phyloP scores from a whole-genome alignment of 345 rosid species.

The Salix caprea region DNA sequence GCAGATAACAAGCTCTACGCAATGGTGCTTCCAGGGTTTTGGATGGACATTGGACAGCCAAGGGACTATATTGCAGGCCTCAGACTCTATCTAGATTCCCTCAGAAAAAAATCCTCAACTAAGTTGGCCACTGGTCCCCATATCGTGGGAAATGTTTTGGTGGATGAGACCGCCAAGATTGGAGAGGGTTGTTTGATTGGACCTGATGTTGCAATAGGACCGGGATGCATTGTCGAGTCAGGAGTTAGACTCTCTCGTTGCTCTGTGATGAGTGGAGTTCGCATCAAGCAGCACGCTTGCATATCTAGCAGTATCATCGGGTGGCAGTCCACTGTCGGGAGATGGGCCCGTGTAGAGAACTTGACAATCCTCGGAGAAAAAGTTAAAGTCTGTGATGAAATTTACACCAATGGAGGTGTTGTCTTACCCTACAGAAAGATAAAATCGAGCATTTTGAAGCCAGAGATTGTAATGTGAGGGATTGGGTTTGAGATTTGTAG shows the following conservation, averaged over 20 bases:
- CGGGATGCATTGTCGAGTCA: slow-evolving; percentile 84
- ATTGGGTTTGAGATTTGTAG: not conserved
- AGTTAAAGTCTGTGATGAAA: slow-evolving; percentile 89
- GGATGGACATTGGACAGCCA: slow-evolving; percentile 99
- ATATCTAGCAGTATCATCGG: slow-evolving; percentile 91
- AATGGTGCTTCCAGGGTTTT: slow-evolving; percentile 94
- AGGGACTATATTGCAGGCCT: slow-evolving; percentile 89
- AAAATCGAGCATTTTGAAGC: slow-evolving; percentile 93
- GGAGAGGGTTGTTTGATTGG: slow-evolving; percentile 98
- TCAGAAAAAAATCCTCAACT: slow-evolving; percentile 62
- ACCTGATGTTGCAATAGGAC: slow-evolving; percentile 94
- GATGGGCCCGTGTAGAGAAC: slow-evolving; percentile 96
- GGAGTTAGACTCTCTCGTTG: slow-evolving; percentile 96
- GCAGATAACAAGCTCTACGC: slow-evolving; percentile 69
- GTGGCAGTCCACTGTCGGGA: slow-evolving; percentile 96
- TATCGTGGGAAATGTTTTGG: slow-evolving; percentile 79
- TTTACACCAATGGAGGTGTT: slow-evolving; percentile 96
- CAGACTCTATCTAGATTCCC: slow-evolving; percentile 92
- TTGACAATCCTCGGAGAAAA: slow-evolving; percentile 98
- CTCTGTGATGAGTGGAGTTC: slow-evolving; percentile 94
- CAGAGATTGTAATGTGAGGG: slow-evolving; percentile 91
- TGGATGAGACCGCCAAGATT: slow-evolving; percentile 80
- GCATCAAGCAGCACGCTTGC: slow-evolving; percentile 93
- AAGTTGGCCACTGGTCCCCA: slow-evolving; percentile 58
- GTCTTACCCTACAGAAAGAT: slow-evolving; percentile 97